Conservation (phyloP, 371 early-diverging fungal genomes). For the Thermomucor indicae-seudaticae region DNA sequence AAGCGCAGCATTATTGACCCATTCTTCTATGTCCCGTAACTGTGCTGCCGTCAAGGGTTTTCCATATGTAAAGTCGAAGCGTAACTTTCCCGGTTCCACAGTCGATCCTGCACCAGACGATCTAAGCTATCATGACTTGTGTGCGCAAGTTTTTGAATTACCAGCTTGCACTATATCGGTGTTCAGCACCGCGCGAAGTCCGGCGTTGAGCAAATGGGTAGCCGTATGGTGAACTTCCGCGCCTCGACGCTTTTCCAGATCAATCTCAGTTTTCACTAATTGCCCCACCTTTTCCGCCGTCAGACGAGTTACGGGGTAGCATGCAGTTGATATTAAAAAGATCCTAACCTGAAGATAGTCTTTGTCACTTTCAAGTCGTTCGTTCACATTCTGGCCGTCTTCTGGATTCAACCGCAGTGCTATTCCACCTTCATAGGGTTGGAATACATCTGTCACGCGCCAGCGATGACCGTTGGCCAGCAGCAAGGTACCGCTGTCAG, state of each 20-base stretch:
- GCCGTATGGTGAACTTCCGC: slow-evolving; percentile 75
- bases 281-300: slow-evolving; percentile 20
- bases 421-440: slow-evolving; percentile 54
- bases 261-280: slow-evolving; percentile 45
- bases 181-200: slow-evolving; percentile 55
- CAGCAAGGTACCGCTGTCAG: slow-evolving; percentile 54
- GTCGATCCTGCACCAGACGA: slow-evolving; percentile 44
- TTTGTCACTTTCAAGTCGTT: slow-evolving; percentile 27
- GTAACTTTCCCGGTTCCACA: slow-evolving; percentile 58
- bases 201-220: slow-evolving; percentile 73
- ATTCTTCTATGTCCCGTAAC: slow-evolving; percentile 48
- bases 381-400: slow-evolving; percentile 3
- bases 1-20: slow-evolving; percentile 57
- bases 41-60: slow-evolving; percentile 54
- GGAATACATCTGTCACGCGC: slow-evolving; percentile 48
- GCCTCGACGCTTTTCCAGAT: slow-evolving; percentile 51
- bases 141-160: background rate
- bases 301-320: background rate
- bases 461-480: slow-evolving; percentile 46
- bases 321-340: background rate
- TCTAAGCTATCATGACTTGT: background rate
- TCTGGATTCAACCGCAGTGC: slow-evolving; percentile 25
- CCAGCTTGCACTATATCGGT: slow-evolving; percentile 69
- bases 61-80: slow-evolving; percentile 74
- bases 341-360: slow-evolving; percentile 34